These are phyloP conservation scores for Ogataea trehaloabstinens DNA, from an alignment of 805 yeast genomes.

Conservation along the genomic window DNA sequence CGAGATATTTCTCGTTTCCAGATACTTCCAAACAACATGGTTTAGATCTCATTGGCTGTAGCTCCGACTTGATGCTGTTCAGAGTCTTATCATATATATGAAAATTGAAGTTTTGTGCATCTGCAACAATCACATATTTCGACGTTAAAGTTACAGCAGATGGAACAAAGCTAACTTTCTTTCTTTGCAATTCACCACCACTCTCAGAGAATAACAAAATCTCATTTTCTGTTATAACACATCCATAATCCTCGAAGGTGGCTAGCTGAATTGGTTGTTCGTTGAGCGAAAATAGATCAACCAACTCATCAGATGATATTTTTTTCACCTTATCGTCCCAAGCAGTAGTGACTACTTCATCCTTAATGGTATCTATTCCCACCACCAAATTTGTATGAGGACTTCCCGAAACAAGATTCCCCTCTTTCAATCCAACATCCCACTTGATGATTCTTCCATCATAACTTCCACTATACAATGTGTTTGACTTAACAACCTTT, in stretches of 20 bases:
- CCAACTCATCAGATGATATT: conserved; percentile 25
- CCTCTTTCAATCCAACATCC: conserved; percentile 40
- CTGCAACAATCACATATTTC: conserved; percentile 48
- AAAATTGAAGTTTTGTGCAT: conserved; percentile 38
- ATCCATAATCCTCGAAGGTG: conserved; percentile 34
- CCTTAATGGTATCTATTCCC: conserved; percentile 37
- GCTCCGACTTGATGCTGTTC: conserved; percentile 12
- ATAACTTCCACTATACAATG: conserved; percentile 62
- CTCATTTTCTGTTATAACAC: conserved; percentile 46
- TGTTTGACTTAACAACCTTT: conserved; percentile 25
- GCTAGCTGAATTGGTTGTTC: conserved; percentile 51
- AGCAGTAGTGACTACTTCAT: conserved; percentile 44
- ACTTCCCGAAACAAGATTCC: conserved; percentile 35
- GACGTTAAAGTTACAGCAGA: conserved; percentile 46
- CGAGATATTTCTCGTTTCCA: conserved; percentile 64
- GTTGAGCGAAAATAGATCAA: conserved; percentile 34
- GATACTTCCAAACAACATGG: conserved; percentile 68
- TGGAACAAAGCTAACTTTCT: conserved; percentile 37
- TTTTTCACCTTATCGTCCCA: conserved; percentile 83
- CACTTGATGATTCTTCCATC: conserved; percentile 76
- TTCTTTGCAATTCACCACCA: conserved; percentile 30
- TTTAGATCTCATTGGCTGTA: conserved; percentile 51
- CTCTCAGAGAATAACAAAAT: conserved; percentile 31
- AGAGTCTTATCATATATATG: conserved; percentile 35
- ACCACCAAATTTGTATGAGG: conserved; percentile 69